Conservation (phyloP, 495 filamentous ascomycete species). For the Penicillium canescens region DNA sequence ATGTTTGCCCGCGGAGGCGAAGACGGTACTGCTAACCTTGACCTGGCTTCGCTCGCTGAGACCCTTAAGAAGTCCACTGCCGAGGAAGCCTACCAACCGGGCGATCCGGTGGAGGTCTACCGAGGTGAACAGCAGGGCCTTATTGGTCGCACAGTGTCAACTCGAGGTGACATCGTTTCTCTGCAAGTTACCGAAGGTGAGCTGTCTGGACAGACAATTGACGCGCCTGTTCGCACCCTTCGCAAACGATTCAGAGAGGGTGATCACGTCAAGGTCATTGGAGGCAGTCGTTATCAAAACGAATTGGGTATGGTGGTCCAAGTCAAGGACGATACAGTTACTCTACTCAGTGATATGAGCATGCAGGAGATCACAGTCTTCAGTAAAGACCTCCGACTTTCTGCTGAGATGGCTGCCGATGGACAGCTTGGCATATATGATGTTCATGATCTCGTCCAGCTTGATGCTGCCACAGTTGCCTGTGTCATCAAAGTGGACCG, state of each 20-base stretch:
- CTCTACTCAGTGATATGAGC: conserved; percentile 84
- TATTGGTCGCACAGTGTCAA: conserved; percentile 78
- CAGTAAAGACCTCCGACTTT: conserved; percentile 92
- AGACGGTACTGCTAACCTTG: conserved; percentile 90
- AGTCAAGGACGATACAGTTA: conserved; percentile 87
- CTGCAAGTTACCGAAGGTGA: conserved; percentile 83
- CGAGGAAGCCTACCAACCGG: conserved; percentile 80
- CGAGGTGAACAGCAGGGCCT: conserved; percentile 95
- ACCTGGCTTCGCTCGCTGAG: conserved; percentile 83
- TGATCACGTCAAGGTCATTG: conserved; percentile 98
- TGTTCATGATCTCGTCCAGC: conserved; percentile 89
- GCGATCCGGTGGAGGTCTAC: conserved; percentile 93
- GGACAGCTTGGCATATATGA: conserved; percentile 81
- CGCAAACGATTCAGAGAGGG: conserved; percentile 91
- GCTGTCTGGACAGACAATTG: conserved; percentile 78
- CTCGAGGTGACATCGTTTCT: conserved; percentile 90
- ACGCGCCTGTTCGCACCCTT: conserved; percentile 88
- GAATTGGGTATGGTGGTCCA: conserved; percentile 96
- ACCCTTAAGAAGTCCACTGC: conserved; percentile 78
- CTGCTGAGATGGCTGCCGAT: conserved; percentile 82
- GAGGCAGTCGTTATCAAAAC: conserved; percentile 87
- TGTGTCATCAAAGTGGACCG: conserved; percentile 94
- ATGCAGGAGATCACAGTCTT: conserved; percentile 96
- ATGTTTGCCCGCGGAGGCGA: conserved; percentile 85
- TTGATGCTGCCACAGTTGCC: conserved; percentile 88